Conservation (phyloP, 768 basidiomycete genomes). For the Clitopilus hobsonii region DNA sequence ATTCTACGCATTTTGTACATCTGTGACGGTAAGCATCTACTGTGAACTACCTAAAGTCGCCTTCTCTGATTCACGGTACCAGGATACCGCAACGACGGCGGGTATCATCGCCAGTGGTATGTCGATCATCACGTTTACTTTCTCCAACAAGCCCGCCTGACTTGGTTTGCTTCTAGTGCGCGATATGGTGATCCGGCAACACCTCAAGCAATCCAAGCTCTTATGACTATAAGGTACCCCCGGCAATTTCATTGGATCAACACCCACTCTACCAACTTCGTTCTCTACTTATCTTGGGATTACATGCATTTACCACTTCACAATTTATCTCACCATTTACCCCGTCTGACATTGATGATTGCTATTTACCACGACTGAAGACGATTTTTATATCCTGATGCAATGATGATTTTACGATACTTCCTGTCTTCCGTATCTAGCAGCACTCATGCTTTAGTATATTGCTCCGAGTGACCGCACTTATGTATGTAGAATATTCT, state of each 20-base stretch:
- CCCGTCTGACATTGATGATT: too few relatives aligned
- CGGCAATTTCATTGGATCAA: neutral
- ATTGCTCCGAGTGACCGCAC: too few relatives aligned
- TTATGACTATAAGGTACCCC: slow-evolving; percentile 31
- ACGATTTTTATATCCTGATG: neutral
- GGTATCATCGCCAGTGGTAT: slow-evolving; percentile 47
- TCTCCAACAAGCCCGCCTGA: neutral
- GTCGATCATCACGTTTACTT: neutral
- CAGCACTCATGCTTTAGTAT: neutral
- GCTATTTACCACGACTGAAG: neutral
- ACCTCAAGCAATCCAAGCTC: slow-evolving; percentile 69
- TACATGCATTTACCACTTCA: neutral
- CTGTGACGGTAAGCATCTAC: slow-evolving; percentile 48
- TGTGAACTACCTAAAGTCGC: neutral
- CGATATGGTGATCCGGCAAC: slow-evolving; percentile 79
- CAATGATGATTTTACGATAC: neutral
- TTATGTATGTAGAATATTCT: neutral
- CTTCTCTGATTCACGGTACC: neutral
- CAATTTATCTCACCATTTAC: too few relatives aligned
- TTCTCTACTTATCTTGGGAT: neutral
- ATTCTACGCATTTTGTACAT: slow-evolving; percentile 59
- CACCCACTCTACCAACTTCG: neutral
- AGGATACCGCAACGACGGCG: slow-evolving; percentile 57
- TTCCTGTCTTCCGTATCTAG: neutral
- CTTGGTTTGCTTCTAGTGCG: slow-evolving; percentile 40